Evolutionary conservation across 2,329 filamentous ascomycete genomes (phyloP).

Genomic region (Trichoderma breve): DNA sequence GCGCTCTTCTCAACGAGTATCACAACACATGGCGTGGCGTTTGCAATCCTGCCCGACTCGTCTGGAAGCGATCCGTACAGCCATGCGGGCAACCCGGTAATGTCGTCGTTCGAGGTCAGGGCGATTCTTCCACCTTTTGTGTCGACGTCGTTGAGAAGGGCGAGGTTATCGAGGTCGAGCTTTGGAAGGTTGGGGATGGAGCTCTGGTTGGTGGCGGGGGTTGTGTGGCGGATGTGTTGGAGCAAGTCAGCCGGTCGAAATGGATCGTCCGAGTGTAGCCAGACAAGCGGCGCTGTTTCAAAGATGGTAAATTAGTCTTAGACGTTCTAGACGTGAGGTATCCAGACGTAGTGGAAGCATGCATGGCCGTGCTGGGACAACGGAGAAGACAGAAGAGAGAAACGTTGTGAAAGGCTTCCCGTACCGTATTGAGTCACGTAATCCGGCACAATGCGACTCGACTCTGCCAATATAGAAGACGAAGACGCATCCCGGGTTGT

Average conservation of each 20-base stretch:
- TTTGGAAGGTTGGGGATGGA: neutral
- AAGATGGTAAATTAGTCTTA: neutral
- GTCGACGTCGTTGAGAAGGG: neutral
- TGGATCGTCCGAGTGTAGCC: slow-evolving; percentile 8
- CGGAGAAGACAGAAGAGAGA: neutral
- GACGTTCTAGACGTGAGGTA: neutral
- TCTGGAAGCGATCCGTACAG: neutral
- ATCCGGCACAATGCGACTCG: neutral
- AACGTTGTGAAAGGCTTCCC: neutral
- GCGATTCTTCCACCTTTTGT: neutral
- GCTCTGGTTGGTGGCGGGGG: neutral
- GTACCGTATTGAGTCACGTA: slow-evolving; percentile 2
- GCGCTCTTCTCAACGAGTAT: neutral
- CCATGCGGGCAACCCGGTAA: neutral
- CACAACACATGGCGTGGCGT: neutral
- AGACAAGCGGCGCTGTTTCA: neutral
- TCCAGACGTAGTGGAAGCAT: neutral
- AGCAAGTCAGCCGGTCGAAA: slow-evolving; percentile 9
- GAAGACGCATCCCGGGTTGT: neutral
- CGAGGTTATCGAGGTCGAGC: slow-evolving; percentile 4
- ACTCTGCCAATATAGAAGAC: neutral
- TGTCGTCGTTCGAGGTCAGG: neutral
- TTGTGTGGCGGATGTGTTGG: slow-evolving; percentile 3
- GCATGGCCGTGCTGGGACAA: neutral
- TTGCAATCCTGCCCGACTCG: neutral